Base-by-base conservation (phyloP, 2,329 filamentous ascomycete genomes). In the Penicillium sp. region DNA sequence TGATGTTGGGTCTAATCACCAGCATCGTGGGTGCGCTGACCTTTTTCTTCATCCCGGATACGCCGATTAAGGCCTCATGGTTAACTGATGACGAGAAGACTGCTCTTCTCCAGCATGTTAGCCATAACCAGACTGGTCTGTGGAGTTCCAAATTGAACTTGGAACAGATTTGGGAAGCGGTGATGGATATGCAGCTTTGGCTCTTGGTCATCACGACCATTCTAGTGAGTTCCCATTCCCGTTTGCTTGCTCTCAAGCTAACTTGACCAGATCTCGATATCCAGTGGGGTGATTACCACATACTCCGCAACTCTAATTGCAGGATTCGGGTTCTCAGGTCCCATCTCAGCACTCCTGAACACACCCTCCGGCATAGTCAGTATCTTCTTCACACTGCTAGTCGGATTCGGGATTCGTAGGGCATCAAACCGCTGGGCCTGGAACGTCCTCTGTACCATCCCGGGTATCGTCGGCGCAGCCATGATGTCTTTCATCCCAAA, bases 81-180 rank as follows among this genome's bases (percentile, higher is more conserved):
- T 46, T 69, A 23, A 63, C 65, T 16, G 69, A 74, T 3, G 64
- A 62, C 9, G 75, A 80, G 49, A 75, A 78, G 54, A 68, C 77
- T 23, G 75, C 62, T 4, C 67, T 69, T 10, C 59, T 79, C 21
- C 73, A 78, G 48, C 74, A 81, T 1, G 72, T 83, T 0, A 71
- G 77, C 3, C 72, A 72, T 31, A 81, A 82, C 39, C 78, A 83
- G 57, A 83, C 80, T 0, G 82, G 81, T 2, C 78, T 83, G 2
- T 78, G 81, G 62, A 82, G 80, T 64, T 78, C 80, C 48, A 72
- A 75, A 39, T 76, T 83, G 63, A 81, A 83, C 54, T 45, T 65
- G 3, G 67, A 73, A 13, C 81, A 84, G 49, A 72, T 83, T 14
- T 61, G 72, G 46, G 82, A 84, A 67, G 75, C 75, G 7, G 65